phyloP scores from a whole-genome alignment of 176 grass and related monocot species.

The Avena insularis region DNA sequence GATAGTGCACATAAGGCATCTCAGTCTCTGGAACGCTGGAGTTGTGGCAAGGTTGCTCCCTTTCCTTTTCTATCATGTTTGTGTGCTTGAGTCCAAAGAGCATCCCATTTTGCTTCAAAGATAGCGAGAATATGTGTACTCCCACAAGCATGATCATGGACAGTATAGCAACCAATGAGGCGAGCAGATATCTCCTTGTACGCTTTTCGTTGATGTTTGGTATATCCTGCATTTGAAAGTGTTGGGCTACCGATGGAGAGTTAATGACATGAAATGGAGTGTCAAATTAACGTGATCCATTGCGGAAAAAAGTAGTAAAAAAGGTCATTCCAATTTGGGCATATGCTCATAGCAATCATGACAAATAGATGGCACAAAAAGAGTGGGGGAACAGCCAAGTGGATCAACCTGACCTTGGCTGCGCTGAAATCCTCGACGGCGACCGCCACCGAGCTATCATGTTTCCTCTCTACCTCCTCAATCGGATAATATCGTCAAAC shows the following conservation, averaged over 20 bases:
- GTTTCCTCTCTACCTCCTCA: conserved; percentile 41
- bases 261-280: background rate
- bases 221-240: conserved; percentile 52
- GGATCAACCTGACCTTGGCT: conserved; percentile 27
- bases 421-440: conserved; percentile 23
- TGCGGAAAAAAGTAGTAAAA: background rate
- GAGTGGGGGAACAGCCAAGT: background rate
- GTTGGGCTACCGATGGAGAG: background rate
- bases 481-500: conserved; percentile 33
- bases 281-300: background rate
- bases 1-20: conserved; percentile 77
- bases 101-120: conserved; percentile 81
- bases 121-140: conserved; percentile 76
- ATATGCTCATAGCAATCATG: background rate
- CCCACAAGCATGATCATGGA: conserved; percentile 64
- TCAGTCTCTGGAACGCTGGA: conserved; percentile 55
- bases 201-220: conserved; percentile 45
- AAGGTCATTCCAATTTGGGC: background rate
- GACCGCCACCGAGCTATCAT: conserved; percentile 7
- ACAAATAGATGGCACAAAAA: background rate
- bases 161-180: conserved; percentile 70
- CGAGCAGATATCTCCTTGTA: conserved; percentile 67
- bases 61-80: conserved; percentile 55
- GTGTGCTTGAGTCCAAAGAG: conserved; percentile 57
- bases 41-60: conserved; percentile 56